phyloP scores from a whole-genome alignment of 768 basidiomycete genomes.

The Dictyophora rubrovolvata region DNA sequence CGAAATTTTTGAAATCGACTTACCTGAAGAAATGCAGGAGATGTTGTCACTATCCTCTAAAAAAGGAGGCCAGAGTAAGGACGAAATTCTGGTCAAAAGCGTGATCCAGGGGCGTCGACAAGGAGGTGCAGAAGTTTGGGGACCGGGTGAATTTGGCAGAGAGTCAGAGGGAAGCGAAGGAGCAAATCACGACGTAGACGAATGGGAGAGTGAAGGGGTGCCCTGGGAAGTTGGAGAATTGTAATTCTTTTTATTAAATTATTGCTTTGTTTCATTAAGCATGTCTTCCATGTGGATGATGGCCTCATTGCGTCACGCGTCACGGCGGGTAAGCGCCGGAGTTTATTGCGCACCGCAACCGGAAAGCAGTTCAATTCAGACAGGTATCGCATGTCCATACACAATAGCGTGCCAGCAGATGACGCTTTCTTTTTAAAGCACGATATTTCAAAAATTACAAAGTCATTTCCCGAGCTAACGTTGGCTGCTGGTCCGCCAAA shows the following conservation, averaged over 20 bases:
- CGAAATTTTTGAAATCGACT: conserved; percentile 39
- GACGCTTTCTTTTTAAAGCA: background rate
- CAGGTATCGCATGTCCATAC: background rate
- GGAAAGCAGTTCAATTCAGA: background rate
- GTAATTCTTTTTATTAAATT: conserved; percentile 23
- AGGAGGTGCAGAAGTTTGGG: conserved; percentile 23
- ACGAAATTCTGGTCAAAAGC: conserved; percentile 46
- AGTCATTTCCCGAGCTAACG: background rate
- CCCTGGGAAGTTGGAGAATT: conserved; percentile 76
- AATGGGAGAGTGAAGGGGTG: conserved; percentile 74
- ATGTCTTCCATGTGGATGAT: background rate
- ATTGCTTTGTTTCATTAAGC: background rate
- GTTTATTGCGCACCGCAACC: background rate
- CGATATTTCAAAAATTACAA: background rate
- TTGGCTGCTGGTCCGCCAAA: background rate
- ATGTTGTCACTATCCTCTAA: conserved; percentile 52
- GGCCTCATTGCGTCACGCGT: too few relatives aligned
- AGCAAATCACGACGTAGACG: conserved; percentile 32
- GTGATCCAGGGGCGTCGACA: conserved; percentile 36
- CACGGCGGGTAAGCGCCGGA: too few relatives aligned
- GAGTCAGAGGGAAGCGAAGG: conserved; percentile 1
- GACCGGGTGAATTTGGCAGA: conserved; percentile 20
- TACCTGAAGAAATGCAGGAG: conserved; percentile 56
- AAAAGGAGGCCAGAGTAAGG: conserved; percentile 30
- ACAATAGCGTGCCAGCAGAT: background rate